A percentile compares a stretch with the other conserved stretches of the same genome.
Conservation (phyloP, 768 basidiomycete genomes). For the Lentinula edodes region DNA sequence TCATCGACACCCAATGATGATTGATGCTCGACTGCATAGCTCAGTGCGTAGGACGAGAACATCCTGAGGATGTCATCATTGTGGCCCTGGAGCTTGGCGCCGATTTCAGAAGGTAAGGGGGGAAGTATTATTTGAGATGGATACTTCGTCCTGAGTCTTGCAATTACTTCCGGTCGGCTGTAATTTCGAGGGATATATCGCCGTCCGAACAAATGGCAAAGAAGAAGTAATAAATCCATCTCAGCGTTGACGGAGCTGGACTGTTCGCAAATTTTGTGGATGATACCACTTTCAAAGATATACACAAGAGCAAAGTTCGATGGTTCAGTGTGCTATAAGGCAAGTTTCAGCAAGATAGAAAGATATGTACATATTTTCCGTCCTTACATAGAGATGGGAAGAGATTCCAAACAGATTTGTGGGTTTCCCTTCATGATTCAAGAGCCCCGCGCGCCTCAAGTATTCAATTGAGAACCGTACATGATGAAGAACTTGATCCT, state of each 20-base stretch:
- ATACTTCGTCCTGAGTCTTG: constrained; percentile 31
- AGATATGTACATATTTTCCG: background rate
- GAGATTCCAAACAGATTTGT: constrained; percentile 52
- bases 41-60: background rate
- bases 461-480: constrained; percentile 70
- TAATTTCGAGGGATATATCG: constrained; percentile 17
- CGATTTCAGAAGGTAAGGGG: constrained; percentile 22
- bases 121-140: constrained; percentile 57
- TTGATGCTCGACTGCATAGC: background rate
- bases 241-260: constrained; percentile 33
- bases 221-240: constrained; percentile 43
- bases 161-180: background rate
- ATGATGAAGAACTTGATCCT: constrained; percentile 57
- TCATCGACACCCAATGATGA: constrained; percentile 35
- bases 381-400: constrained; percentile 43
- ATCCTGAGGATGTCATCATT: background rate
- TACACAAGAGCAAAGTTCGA: constrained; percentile 62
- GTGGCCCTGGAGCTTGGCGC: background rate
- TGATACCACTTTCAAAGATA: constrained; percentile 49
- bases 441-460: constrained; percentile 49
- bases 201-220: constrained; percentile 67
- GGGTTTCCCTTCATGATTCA: constrained; percentile 49
- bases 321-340: constrained; percentile 52
- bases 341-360: background rate
- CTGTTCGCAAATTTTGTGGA: constrained; percentile 53